phyloP scores from a whole-genome alignment of 2,329 filamentous ascomycete genomes.

The Nigrograna mackinnonii region DNA sequence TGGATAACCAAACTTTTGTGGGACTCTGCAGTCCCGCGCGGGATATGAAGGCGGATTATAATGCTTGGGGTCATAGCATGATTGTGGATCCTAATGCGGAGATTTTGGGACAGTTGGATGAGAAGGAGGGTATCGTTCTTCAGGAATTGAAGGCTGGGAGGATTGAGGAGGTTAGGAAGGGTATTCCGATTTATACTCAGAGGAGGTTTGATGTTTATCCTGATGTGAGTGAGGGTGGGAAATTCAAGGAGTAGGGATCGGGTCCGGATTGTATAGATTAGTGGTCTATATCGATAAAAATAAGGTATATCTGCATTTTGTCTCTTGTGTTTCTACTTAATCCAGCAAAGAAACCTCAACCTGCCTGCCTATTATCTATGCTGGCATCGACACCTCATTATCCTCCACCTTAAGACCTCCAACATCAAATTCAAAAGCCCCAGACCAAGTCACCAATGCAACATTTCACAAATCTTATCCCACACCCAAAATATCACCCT shows the following conservation, averaged over 20 bases:
- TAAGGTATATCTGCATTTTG: too few relatives aligned
- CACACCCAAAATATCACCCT: too few relatives aligned
- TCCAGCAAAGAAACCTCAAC: too few relatives aligned
- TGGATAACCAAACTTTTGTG: constrained; percentile 95
- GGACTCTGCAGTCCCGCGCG: constrained; percentile 89
- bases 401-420: too few relatives aligned
- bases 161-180: constrained; percentile 76
- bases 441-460: too few relatives aligned
- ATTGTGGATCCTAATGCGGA: constrained; percentile 85
- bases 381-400: too few relatives aligned
- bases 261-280: too few relatives aligned
- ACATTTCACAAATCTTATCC: too few relatives aligned
- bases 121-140: constrained; percentile 75
- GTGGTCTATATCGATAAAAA: too few relatives aligned
- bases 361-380: too few relatives aligned
- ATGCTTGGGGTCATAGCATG: constrained; percentile 91
- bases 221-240: constrained; percentile 72
- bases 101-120: constrained; percentile 78
- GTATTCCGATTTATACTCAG: constrained; percentile 83
- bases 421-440: too few relatives aligned
- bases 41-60: constrained; percentile 75
- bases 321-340: too few relatives aligned
- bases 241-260: constrained; percentile 34
- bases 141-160: constrained; percentile 69
- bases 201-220: constrained; percentile 94